These are phyloP conservation scores for Avicennia marina DNA, from an alignment of 257 asterid species.

Conservation along the genomic window DNA sequence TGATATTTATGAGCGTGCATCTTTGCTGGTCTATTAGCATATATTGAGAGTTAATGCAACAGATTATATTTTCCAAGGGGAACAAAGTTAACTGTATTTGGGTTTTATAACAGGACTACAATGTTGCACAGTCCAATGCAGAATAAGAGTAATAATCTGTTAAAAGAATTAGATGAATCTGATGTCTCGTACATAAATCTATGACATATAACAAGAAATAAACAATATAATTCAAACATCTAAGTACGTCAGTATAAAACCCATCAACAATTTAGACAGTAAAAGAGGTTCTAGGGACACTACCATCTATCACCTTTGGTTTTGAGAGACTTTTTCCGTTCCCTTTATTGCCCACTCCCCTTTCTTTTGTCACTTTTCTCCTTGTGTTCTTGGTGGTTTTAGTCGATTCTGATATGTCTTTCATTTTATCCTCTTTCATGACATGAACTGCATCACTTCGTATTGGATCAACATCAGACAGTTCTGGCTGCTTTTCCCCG, in stretches of 20 bases:
- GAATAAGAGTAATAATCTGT: not conserved
- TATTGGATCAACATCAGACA: conserved; percentile 17
- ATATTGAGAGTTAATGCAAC: no score
- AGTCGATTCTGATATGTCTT: conserved; percentile 8
- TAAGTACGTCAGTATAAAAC: conserved; percentile 4
- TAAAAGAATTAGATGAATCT: no score
- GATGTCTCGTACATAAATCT: no score
- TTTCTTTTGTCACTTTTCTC: conserved; percentile 25
- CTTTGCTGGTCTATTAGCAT: no score
- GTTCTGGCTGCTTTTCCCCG: conserved; percentile 21
- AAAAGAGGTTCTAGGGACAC: conserved; percentile 25
- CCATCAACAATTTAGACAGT: not conserved
- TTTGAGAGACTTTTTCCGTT: conserved; percentile 26
- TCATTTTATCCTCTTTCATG: conserved; percentile 25
- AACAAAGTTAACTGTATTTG: no score
- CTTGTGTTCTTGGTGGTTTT: conserved; percentile 15
- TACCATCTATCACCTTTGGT: conserved; percentile 43
- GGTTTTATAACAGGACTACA: no score
- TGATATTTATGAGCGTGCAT: not conserved
- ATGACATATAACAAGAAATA: no score
- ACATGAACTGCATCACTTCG: conserved; percentile 15
- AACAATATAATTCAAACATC: conserved; percentile 8
- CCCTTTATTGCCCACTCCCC: conserved; percentile 19
- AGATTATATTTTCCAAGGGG: no score
- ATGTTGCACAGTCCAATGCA: no score